Evolutionary conservation across 768 basidiomycete species (phyloP).

Genomic region (Termitomyces sp.): DNA sequence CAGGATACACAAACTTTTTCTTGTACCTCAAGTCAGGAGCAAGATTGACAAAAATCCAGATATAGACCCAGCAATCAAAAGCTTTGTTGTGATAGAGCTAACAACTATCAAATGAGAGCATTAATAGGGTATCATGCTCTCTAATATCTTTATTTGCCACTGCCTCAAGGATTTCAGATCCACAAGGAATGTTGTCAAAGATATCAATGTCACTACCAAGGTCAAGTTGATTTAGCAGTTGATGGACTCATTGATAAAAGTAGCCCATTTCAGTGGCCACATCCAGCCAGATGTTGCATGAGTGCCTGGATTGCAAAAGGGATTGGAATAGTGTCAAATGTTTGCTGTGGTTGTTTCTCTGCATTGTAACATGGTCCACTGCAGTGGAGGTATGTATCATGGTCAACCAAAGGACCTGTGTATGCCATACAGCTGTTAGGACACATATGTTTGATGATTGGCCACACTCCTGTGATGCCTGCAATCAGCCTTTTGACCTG

Average conservation of each 20-base stretch:
- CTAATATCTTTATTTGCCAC: slow-evolving; percentile 12
- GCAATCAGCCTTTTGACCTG: slow-evolving; percentile 2
- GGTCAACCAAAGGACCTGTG: slow-evolving; percentile 14
- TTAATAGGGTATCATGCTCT: slow-evolving; percentile 22
- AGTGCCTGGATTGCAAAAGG: slow-evolving; percentile 2
- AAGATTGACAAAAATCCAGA: slow-evolving; percentile 29
- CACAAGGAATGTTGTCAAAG: slow-evolving; percentile 1
- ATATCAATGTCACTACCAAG: neutral
- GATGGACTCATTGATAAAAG: no score
- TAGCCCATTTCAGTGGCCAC: neutral
- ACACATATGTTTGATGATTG: slow-evolving; percentile 36
- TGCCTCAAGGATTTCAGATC: neutral
- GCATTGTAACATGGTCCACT: neutral
- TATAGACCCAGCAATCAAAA: slow-evolving; percentile 28
- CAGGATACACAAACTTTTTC: neutral
- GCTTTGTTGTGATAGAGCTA: slow-evolving; percentile 29
- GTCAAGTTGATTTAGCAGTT: no score
- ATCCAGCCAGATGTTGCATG: neutral
- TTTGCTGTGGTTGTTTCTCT: neutral
- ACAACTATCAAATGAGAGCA: slow-evolving; percentile 29
- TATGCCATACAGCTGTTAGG: slow-evolving; percentile 26
- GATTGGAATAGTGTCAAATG: slow-evolving; percentile 3
- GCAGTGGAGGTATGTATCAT: slow-evolving; percentile 28
- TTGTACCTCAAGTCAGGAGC: slow-evolving; percentile 15
- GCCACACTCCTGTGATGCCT: slow-evolving; percentile 27